Evolutionary conservation across 805 yeast genomes (phyloP), one percentile per base, ranked within the genome.

Genomic region (Kluyveromyces dobzhanskii): DNA sequence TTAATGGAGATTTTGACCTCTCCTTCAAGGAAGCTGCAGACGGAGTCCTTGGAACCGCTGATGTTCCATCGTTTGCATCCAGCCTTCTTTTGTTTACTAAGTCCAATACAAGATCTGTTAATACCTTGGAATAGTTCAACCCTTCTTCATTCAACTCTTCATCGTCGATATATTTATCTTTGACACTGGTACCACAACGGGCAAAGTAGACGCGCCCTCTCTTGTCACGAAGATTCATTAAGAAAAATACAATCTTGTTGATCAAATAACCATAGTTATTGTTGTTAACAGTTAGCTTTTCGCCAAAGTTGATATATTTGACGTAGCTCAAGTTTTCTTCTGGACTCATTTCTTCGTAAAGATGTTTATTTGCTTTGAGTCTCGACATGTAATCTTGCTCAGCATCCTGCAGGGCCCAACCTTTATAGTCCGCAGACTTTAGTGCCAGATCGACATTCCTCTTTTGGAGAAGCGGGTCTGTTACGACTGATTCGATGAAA

Each of bases 201-300:
- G 97, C 96, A 65, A 92, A 87, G 59, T 78, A 92, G n/a, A 92
- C 85, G 21, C 88, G 78, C 0, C 97, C 97, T 37, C 76, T 70
- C 57, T 86, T 85, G 53, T 86, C 82, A 48, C 90, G 75, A 10
- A 92, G 72, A 64, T 92, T 92, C 86, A 92, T 85, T 57, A 92
- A 68, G 60, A 85, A 92, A 59, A 85, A 86, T 18, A 92, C 87
- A 37, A 92, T 92, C 54, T 92, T 82, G 57, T 90, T 86, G 43
- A 86, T 78, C 58, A 92, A 69, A 59, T 90, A 92, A 13, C 96
- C 97, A 52, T 85, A 76, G 47, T 82, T 81, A 30, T 88, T 78
- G 54, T 84, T 77, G 62, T 85, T 83, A 43, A 88, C 73, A 32
- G 83, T 78, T 41, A 90, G 70, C 46, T 82, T 65, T 56, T 86